Base-by-base conservation (phyloP, 2,329 filamentous ascomycete genomes). In the Penicillium sp. region DNA sequence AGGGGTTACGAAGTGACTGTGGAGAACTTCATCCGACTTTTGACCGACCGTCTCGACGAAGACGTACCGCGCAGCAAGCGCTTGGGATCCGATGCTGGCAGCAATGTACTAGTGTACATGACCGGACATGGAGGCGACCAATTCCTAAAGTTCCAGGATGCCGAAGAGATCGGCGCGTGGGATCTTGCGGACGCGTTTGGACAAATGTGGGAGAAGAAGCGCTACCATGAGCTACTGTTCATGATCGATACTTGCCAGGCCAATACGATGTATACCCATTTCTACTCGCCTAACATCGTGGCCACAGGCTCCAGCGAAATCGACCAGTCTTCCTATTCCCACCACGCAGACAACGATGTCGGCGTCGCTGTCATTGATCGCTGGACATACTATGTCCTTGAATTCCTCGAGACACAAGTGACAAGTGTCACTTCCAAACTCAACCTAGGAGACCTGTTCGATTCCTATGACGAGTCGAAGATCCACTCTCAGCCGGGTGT, bases 221-320 rank as follows among this genome's bases (percentile, higher is more conserved):
- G 94, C 81, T 99, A 97, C 77, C 91, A 97, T 74, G 94, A 99
- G 77, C 87, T 99, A 67, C 85, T 99, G 57, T 99, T 99, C 81
- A 99, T 99, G 94, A 99, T 99, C 77, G 94, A 99, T 75, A 99
- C 94, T 0, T 99, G 94, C 79, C 94, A 99, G 79, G 94, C 94
- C 55, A 99, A 99, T 75, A 99, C 94, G 33, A 97, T 99, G 92
- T 99, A 96, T 79, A 93, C 88, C 73, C 93, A 96, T 69, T 91
- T 99, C 71, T 99, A 99, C 81, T 96, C 92, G 6, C 93, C 93
- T 48, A 97, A 97, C 71, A 97, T 99, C 69, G 92, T 99, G 69
- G 94, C 94, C 0, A 99, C 95, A 0, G 94, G 94, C n/a, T 96
- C 91, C 33, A 95, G 90, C 3, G 92, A 94, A 74, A 88, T 97